phyloP scores from a whole-genome alignment of 352 stramenopile species.

The Phytophthora capsici region DNA sequence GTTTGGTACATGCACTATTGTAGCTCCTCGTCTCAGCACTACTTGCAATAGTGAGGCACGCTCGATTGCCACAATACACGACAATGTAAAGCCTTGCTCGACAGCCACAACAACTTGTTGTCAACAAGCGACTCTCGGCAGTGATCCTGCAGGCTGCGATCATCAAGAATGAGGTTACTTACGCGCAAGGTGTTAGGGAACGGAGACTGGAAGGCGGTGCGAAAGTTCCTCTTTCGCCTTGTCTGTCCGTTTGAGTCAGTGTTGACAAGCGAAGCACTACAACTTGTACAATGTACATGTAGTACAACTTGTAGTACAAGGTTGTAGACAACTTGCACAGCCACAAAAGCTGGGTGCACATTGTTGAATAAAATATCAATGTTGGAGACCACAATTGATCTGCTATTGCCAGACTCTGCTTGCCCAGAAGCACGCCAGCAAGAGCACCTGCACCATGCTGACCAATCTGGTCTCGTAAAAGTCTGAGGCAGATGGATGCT shows the following conservation, averaged over 20 bases:
- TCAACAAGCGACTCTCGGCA: too few relatives aligned
- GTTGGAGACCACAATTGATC: not conserved
- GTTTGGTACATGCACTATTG: too few relatives aligned
- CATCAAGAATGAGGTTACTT: conserved; percentile 18
- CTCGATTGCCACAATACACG: too few relatives aligned
- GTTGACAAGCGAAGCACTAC: too few relatives aligned
- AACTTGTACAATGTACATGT: too few relatives aligned
- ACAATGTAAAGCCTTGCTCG: too few relatives aligned
- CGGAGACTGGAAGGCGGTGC: not conserved
- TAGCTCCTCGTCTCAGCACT: too few relatives aligned
- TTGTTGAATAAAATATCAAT: too few relatives aligned
- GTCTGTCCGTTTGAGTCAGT: conserved; percentile 15
- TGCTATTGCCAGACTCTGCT: conserved; percentile 2
- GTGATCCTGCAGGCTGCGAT: not conserved
- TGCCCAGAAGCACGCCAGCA: conserved; percentile 6
- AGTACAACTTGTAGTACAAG: too few relatives aligned
- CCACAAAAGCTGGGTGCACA: conserved; percentile 8
- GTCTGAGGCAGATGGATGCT: conserved; percentile 16
- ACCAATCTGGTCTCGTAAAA: conserved; percentile 4
- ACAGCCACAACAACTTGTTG: too few relatives aligned
- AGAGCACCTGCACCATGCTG: not conserved
- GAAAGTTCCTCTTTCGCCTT: conserved; percentile 19
- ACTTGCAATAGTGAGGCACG: too few relatives aligned
- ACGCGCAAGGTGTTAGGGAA: not conserved
- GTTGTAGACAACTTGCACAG: too few relatives aligned